Conservation (phyloP, 2,329 filamentous ascomycete species). For the Hymenoscyphus fraxineus region DNA sequence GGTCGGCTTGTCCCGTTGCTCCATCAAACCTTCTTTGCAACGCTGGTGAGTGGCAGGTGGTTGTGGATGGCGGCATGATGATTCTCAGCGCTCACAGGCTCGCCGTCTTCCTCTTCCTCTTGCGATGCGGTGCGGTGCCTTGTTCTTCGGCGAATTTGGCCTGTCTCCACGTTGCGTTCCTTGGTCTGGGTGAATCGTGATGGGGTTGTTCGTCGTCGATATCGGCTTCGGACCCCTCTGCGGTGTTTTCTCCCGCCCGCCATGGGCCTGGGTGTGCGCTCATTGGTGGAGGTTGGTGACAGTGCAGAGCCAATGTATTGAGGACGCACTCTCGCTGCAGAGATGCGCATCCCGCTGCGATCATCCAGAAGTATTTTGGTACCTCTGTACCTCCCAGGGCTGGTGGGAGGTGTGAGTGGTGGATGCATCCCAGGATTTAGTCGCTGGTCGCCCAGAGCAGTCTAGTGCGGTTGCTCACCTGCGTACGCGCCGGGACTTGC, state of each 20-base stretch:
- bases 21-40: background rate
- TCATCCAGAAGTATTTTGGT: background rate
- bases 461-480: slow-evolving; percentile 19
- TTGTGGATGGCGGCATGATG: background rate
- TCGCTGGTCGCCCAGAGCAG: slow-evolving; percentile 15
- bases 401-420: slow-evolving; percentile 6
- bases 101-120: too few relatives aligned
- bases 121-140: background rate
- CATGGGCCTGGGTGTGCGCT: background rate
- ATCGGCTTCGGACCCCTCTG: background rate
- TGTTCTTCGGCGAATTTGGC: slow-evolving; percentile 1
- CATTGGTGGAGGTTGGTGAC: slow-evolving; percentile 14
- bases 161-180: slow-evolving; percentile 2
- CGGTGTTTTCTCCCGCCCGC: slow-evolving; percentile 5
- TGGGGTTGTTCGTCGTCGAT: background rate
- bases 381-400: background rate
- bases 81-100: too few relatives aligned
- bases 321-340: slow-evolving; percentile 1
- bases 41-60: background rate
- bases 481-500: slow-evolving; percentile 23
- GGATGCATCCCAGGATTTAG: slow-evolving; percentile 11
- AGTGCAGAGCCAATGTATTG: background rate
- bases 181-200: background rate
- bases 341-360: background rate
- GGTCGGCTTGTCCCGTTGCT: slow-evolving; percentile 12